Base-by-base conservation (phyloP, 2,329 filamentous ascomycete genomes). In the Pestalotiopsis sp. region DNA sequence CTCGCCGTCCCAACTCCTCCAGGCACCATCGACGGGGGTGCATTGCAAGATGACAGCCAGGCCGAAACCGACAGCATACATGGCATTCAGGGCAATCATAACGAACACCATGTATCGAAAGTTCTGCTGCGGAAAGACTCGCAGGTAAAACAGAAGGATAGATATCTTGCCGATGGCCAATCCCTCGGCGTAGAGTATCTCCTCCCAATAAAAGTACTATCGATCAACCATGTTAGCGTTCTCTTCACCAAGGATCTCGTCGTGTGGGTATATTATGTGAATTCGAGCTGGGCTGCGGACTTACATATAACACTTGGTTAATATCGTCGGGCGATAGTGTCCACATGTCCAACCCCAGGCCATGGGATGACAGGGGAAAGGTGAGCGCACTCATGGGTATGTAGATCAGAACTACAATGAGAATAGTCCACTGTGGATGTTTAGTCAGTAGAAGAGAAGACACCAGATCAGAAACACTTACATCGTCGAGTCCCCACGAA, bases 131-230 rank as follows among this genome's bases (percentile, higher is more conserved):
- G 71, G 70, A 38, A 75, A 75, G 60, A 76, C 71, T 12, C 71
- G 68, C 20, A 73, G 68, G 67, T 76, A 76, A 61, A 76, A 74
- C 12, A 74, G 68, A 7, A 76, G 71, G 39, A 76, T 75, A 13
- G 72, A 74, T 52, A 74, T 70, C 62, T 76, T 76, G 58, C 69
- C 71, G 14, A 76, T 14, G 25, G 14, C 36, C 17, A 67, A 27
- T 14, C 23, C 41, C 9, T 41, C 17, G 25, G 45, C 45, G 31
- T 67, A 67, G 4, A 67, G 27, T 7, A 67, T 52, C 45, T 62
- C 66, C n/a, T 65, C 64, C 64, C 64, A 65, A 14, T 65, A 65
- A 25, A 65, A 65, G 49, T 65, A 57, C 64, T 65, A 13, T 38
- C 6, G 1, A 36, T 23, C 14, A 36, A 14, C 38, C 25, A 13